Evolutionary conservation across 1,284 basidiomycete species (phyloP).

Genomic region (Retiboletus fuscus): DNA sequence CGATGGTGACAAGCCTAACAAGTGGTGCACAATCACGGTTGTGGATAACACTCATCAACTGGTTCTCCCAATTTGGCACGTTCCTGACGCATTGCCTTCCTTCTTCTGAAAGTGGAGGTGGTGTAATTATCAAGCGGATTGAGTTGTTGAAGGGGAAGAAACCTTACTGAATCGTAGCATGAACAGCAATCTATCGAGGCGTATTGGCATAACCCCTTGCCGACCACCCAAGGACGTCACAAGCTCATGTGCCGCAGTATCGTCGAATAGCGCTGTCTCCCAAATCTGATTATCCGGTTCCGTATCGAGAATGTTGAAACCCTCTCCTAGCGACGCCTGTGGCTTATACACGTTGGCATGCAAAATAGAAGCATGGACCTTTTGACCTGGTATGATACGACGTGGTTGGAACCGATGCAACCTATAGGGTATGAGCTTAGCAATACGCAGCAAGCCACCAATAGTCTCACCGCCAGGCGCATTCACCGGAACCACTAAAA

Average conservation of each 20-base stretch:
- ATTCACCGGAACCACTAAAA: slow-evolving; percentile 17
- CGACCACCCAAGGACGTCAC: neutral
- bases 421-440: slow-evolving; percentile 12
- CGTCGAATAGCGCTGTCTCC: slow-evolving; percentile 27
- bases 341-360: slow-evolving; percentile 28
- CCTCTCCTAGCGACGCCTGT: slow-evolving; percentile 23
- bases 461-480: slow-evolving; percentile 16
- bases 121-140: neutral
- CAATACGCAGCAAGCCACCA: neutral
- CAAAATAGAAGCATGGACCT: slow-evolving; percentile 34
- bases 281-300: slow-evolving; percentile 9
- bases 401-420: slow-evolving; percentile 21
- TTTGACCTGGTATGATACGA: slow-evolving; percentile 37
- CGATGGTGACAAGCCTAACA: slow-evolving; percentile 37
- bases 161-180: slow-evolving; percentile 29
- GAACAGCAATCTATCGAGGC: slow-evolving; percentile 28
- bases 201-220: slow-evolving; percentile 11
- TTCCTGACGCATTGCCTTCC: slow-evolving; percentile 38
- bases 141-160: neutral
- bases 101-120: slow-evolving; percentile 29
- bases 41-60: slow-evolving; percentile 29
- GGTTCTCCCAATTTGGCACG: slow-evolving; percentile 23
- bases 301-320: slow-evolving; percentile 9
- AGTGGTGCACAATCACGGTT: slow-evolving; percentile 20
- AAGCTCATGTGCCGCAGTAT: slow-evolving; percentile 17